Percentiles rank a stretch among this genome's conserved stretches.
Conservation (phyloP, 2,329 filamentous ascomycete species). For the Madurella mycetomatis region DNA sequence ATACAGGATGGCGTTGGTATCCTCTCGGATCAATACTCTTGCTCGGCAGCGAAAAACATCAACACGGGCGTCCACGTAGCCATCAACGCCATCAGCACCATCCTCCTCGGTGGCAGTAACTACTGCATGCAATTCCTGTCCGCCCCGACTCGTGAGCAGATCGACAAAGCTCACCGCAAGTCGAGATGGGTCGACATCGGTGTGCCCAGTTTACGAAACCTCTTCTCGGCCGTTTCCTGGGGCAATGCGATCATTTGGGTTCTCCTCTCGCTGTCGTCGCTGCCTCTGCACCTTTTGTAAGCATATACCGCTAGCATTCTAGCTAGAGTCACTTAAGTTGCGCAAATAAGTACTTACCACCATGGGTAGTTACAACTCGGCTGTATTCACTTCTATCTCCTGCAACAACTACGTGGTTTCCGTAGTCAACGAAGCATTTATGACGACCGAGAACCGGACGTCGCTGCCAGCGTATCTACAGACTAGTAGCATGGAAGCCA, state of each 20-base stretch:
- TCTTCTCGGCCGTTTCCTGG: constrained; percentile 3
- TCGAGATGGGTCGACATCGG: constrained; percentile 17
- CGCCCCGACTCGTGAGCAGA: constrained; percentile 31
- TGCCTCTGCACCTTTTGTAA: constrained; percentile 20
- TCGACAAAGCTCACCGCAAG: constrained; percentile 25
- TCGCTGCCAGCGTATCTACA: not conserved
- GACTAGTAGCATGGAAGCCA: not conserved
- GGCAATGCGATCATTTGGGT: constrained; percentile 9
- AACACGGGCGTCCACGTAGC: constrained; percentile 29
- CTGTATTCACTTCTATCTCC: constrained; percentile 16
- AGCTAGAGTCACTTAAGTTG: no score
- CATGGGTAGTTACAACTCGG: constrained; percentile 14
- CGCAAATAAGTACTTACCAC: no score
- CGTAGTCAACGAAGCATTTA: not conserved
- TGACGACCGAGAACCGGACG: not conserved
- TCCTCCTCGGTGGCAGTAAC: constrained; percentile 33
- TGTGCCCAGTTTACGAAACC: constrained; percentile 15
- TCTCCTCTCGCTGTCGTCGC: constrained; percentile 12
- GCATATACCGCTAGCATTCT: not conserved
- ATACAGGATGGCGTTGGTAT: not conserved
- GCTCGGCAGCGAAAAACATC: constrained; percentile 1
- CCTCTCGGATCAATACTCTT: not conserved
- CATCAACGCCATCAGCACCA: constrained; percentile 31
- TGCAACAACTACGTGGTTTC: constrained; percentile 14
- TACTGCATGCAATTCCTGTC: constrained; percentile 35